Evolutionary conservation across 2,329 filamentous ascomycete species (phyloP).

Genomic region (Rutstroemia sp.): DNA sequence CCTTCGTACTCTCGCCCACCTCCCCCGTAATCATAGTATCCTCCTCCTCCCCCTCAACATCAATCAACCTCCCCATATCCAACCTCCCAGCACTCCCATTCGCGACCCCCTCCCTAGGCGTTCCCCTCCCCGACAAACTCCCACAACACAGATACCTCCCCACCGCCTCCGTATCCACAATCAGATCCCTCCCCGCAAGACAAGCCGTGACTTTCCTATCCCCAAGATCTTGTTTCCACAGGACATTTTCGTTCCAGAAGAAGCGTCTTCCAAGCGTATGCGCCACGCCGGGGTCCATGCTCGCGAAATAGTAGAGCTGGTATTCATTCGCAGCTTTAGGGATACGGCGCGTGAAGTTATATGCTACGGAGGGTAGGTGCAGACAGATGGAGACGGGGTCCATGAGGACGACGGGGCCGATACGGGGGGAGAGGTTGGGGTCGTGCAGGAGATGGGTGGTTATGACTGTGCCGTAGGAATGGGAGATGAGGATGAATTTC

Average conservation of each 20-base stretch:
- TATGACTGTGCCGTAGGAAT: constrained; percentile 48
- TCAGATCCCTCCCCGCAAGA: constrained; percentile 44
- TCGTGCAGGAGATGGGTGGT: constrained; percentile 47
- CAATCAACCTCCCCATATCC: background rate
- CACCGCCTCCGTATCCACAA: constrained; percentile 46
- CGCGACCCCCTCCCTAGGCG: constrained; percentile 15
- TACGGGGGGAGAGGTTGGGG: constrained; percentile 32
- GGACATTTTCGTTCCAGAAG: constrained; percentile 53
- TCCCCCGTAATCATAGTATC: background rate
- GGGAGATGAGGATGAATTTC: constrained; percentile 45
- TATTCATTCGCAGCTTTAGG: constrained; percentile 47
- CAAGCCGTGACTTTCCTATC: constrained; percentile 39
- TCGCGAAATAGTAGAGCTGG: constrained; percentile 53
- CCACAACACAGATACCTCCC: constrained; percentile 40
- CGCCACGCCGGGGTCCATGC: constrained; percentile 49
- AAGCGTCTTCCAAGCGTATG: constrained; percentile 51
- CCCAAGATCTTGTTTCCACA: constrained; percentile 51
- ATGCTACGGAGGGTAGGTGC: constrained; percentile 55
- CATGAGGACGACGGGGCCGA: constrained; percentile 46
- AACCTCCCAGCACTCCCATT: background rate
- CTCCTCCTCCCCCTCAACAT: background rate
- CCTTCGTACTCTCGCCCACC: constrained; percentile 19
- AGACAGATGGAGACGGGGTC: constrained; percentile 54
- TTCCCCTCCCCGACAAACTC: constrained; percentile 6
- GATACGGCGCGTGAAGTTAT: constrained; percentile 47